A percentile compares a stretch with the other conserved stretches of the same genome.
Conservation (phyloP, 345 rosid genomes). For the Eucalyptus urophylla region DNA sequence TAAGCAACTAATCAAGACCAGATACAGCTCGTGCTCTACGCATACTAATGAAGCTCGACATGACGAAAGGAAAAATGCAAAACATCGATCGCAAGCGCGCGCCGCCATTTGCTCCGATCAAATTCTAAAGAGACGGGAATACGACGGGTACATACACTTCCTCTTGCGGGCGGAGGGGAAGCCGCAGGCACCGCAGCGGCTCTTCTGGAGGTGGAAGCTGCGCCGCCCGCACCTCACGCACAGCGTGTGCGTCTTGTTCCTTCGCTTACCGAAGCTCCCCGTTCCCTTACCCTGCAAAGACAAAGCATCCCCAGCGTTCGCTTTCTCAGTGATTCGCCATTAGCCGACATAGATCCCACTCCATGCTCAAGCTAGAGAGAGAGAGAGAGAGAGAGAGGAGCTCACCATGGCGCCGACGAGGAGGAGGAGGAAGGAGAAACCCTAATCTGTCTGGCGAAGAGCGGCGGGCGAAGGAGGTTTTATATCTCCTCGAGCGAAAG, state of each 20-base stretch:
- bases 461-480: background rate
- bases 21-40: background rate
- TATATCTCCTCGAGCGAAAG: background rate
- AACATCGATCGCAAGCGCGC: background rate
- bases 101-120: background rate
- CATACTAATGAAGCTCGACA: background rate
- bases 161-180: conserved; percentile 45
- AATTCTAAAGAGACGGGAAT: background rate
- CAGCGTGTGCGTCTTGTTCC: conserved; percentile 53
- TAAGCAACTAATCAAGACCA: background rate
- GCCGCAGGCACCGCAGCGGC: conserved; percentile 40
- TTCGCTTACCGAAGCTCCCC: conserved; percentile 46
- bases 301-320: background rate
- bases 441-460: background rate
- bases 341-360: background rate
- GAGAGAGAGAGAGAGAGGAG: background rate
- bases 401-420: background rate
- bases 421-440: background rate
- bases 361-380: background rate
- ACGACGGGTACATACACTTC: conserved; percentile 9
- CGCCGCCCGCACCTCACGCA: conserved; percentile 55
- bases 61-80: background rate
- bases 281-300: conserved; percentile 40
- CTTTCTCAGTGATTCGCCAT: background rate
- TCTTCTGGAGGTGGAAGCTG: conserved; percentile 49